These are phyloP conservation scores for Fusarium euwallaceae DNA, from an alignment of 2,329 filamentous ascomycete genomes.

Conservation along the genomic window DNA sequence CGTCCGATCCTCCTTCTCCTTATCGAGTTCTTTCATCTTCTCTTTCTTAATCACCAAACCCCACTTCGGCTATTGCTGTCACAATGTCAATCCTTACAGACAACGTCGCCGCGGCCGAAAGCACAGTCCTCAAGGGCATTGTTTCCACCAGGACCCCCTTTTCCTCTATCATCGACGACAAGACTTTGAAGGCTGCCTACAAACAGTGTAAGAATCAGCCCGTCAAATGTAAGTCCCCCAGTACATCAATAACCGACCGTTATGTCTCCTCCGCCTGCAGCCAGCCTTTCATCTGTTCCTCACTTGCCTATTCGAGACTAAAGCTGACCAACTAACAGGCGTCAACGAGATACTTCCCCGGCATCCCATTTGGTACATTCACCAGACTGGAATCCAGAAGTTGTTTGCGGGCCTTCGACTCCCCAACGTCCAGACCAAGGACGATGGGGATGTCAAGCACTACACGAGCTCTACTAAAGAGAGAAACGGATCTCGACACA, in stretches of 20 bases:
- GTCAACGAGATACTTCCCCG: not conserved
- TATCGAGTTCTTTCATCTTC: not conserved
- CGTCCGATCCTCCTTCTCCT: not conserved
- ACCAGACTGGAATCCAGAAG: not conserved
- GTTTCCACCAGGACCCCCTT: not conserved
- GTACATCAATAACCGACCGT: not conserved
- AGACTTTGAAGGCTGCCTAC: not conserved
- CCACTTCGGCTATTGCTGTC: not conserved
- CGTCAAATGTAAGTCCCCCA: not conserved
- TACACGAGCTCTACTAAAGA: constrained; percentile 2
- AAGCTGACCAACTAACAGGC: constrained; percentile 5
- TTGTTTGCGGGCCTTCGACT: constrained; percentile 10
- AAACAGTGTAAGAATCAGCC: not conserved
- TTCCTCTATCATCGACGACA: not conserved
- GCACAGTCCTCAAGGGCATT: not conserved
- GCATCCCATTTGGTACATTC: not conserved
- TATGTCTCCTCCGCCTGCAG: not conserved
- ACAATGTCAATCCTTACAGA: not conserved
- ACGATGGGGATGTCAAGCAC: constrained; percentile 1
- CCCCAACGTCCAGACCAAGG: not conserved
- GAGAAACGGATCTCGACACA: not conserved
- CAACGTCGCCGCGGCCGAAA: not conserved
- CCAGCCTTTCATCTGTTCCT: not conserved
- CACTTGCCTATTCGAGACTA: not conserved
- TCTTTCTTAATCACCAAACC: not conserved